A percentile compares a stretch with the other conserved stretches of the same genome.
Conservation (phyloP, 176 grass and related monocot species). For the Aegilops speltoides region DNA sequence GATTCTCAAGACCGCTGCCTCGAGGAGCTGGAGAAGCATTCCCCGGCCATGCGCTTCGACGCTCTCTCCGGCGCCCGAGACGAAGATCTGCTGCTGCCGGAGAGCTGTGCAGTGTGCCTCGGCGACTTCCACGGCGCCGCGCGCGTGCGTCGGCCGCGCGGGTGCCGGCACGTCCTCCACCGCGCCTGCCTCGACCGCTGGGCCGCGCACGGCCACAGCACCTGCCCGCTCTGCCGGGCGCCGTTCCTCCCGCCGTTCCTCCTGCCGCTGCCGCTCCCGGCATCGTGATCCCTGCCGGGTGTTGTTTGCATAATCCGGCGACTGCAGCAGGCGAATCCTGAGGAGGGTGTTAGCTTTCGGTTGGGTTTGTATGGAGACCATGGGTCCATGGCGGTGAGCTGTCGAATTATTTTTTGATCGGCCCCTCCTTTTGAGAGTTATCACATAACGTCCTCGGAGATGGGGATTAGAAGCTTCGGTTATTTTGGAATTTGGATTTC, state of each 20-base stretch:
- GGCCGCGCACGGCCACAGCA: constrained; percentile 59
- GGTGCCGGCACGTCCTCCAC: constrained; percentile 87
- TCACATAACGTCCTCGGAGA: no score
- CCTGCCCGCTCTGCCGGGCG: constrained; percentile 80
- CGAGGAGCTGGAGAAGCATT: constrained; percentile 43
- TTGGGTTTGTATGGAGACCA: no score
- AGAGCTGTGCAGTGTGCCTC: constrained; percentile 70
- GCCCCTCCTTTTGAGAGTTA: no score
- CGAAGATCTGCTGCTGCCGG: background rate
- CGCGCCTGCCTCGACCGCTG: constrained; percentile 70
- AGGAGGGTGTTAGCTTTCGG: no score
- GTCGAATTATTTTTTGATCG: no score
- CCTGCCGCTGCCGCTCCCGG: constrained; percentile 6
- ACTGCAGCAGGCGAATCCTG: background rate
- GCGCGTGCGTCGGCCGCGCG: constrained; percentile 56
- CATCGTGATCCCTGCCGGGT: background rate
- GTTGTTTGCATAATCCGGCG: background rate
- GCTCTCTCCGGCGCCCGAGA: background rate
- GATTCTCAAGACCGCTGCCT: no score
- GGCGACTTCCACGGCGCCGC: constrained; percentile 62
- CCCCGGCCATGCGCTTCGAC: constrained; percentile 63
- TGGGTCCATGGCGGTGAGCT: no score
- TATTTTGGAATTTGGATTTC: no score
- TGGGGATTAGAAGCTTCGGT: no score
- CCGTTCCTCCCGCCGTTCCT: constrained; percentile 40